These are phyloP conservation scores for Arxiozyma slooffiae DNA, from an alignment of 1,139 yeast genomes.

Conservation along the genomic window DNA sequence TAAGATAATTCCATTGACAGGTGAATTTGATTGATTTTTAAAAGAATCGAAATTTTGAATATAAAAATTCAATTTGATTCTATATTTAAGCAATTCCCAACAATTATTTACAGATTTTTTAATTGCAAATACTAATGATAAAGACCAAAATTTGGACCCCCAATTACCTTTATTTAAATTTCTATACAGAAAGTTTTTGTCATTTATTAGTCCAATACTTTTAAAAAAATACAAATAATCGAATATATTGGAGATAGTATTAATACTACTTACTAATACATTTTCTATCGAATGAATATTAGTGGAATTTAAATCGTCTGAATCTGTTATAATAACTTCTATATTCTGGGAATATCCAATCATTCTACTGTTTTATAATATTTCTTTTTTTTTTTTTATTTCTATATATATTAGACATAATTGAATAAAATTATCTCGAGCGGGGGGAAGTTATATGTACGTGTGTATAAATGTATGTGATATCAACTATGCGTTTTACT, in stretches of 20 bases:
- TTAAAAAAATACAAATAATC: conserved; percentile 22
- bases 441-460: not conserved
- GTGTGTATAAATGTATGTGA: too few relatives aligned
- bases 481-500: not conserved
- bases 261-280: conserved; percentile 12
- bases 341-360: not conserved
- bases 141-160: conserved; percentile 25
- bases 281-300: conserved; percentile 4
- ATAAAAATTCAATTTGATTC: not conserved
- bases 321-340: conserved; percentile 1
- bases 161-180: conserved; percentile 19
- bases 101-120: conserved; percentile 11
- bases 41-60: not conserved
- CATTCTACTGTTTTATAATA: not conserved
- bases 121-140: conserved; percentile 17
- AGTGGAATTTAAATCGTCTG: not conserved
- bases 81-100: conserved; percentile 1
- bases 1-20: not conserved
- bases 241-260: conserved; percentile 18
- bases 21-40: not conserved
- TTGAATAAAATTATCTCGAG: not conserved
- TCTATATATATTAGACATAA: not conserved
- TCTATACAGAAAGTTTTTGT: conserved; percentile 16
- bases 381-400: too few relatives aligned
- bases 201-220: conserved; percentile 23